Evolutionary conservation across 2,329 filamentous ascomycete genomes (phyloP).

Genomic region (Nemania sp.): DNA sequence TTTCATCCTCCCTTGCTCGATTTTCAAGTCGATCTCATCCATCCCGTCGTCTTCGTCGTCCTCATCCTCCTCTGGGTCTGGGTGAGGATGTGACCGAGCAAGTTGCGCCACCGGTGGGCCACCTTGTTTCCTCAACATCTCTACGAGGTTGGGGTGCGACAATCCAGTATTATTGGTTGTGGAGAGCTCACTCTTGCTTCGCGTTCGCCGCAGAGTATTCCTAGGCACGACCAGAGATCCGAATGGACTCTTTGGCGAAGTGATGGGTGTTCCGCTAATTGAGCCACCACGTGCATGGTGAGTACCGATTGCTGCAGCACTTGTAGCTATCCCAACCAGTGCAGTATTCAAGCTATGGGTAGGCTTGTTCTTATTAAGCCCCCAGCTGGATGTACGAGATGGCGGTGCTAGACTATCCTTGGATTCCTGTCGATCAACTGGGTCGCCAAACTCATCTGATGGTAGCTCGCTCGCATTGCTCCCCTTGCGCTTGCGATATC

Average conservation of each 20-base stretch:
- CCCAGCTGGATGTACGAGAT: conserved; percentile 55
- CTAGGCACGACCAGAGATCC: conserved; percentile 44
- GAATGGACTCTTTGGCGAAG: conserved; percentile 58
- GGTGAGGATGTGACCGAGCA: conserved; percentile 46
- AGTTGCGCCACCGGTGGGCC: conserved; percentile 57
- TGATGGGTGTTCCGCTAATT: conserved; percentile 56
- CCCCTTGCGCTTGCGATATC: conserved; percentile 52
- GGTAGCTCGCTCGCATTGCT: conserved; percentile 45
- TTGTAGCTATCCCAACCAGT: conserved; percentile 57
- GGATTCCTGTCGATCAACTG: conserved; percentile 43
- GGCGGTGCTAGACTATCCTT: conserved; percentile 57
- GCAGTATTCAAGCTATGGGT: conserved; percentile 63
- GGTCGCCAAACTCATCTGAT: conserved; percentile 31
- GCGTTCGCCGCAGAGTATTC: conserved; percentile 53
- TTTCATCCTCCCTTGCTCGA: conserved; percentile 65
- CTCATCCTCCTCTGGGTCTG: conserved; percentile 59
- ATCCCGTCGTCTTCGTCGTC: conserved; percentile 60
- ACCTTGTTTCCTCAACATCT: conserved; percentile 56
- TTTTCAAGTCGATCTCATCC: conserved; percentile 64
- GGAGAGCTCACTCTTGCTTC: conserved; percentile 58
- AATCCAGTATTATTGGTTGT: conserved; percentile 44
- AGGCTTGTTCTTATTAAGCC: conserved; percentile 50
- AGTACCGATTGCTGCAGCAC: conserved; percentile 58
- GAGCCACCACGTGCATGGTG: conserved; percentile 63
- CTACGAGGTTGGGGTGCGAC: conserved; percentile 50